Evolutionary conservation across 2,329 filamentous ascomycete species (phyloP), one percentile per base, ranked within the genome.

Genomic region (Fusarium brachygibbosum): DNA sequence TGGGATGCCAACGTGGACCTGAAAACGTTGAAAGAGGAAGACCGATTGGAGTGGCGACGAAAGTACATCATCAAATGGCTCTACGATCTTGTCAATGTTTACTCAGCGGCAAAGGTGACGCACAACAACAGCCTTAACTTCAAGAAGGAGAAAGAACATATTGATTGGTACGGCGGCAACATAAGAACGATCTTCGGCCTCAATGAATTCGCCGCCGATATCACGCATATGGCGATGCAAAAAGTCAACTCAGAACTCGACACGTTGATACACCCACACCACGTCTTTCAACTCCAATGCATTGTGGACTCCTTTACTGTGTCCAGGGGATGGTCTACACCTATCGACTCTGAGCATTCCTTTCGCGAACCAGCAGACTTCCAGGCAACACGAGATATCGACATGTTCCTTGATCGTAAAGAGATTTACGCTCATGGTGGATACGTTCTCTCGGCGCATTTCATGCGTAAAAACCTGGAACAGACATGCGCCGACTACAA

Each of bases 1-100:
- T 86, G 82, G 84, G 71, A 83, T 52, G 82, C 82, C 9, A 65
- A 71, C 3, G 73, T 83, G 14, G 66, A 84, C 56, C 72, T 85
- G 9, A 64, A 74, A 52, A 44, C 46, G 3, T 80, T 80, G 0
- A 82, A 72, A n/a, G 72, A 79, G 12, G 72, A 80, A 7, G 70
- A 85, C 50, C 74, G 81, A 23, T 38, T 83, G 5, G 73, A 77
- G 11, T 87, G 84, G 84, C 82, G 84, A 9, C 80, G 82, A 3
- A 68, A 74, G 0, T 86, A 84, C 54, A 84, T 81, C 3, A 84
- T 86, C 62, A 84, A 82, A 60, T 85, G 83, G 83, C 78, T 87
- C 0, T 86, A 85, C 61, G 83, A 85, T 55, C 68, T 86, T 8
- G 81, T 86, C 66, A 85, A 84, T 51, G 28, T 83, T 6, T 84